Base-by-base conservation (phyloP, 495 filamentous ascomycete species). In the Cudoniella acicularis region DNA sequence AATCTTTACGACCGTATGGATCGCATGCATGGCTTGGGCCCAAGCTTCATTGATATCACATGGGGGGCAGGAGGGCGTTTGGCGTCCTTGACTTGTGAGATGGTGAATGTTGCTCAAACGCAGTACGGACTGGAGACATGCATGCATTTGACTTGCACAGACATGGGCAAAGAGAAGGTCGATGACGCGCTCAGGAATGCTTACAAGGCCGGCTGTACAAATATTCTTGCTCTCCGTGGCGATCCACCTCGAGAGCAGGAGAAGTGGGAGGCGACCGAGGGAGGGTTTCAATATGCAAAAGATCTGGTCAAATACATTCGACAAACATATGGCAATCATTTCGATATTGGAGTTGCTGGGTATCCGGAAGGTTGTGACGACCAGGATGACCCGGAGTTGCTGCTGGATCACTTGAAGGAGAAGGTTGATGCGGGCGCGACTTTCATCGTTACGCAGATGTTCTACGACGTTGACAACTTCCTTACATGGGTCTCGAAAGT, bases 1-100 rank as follows among this genome's bases (percentile, higher is more conserved):
- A 99, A 99, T 71, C 84, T 99, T 55, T 99, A 99, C 77, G 95
- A 99, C 70, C 88, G 92, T 65, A 98, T 99, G 90, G 92, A 99
- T 76, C 91, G 92, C 69, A 99, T 99, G 95, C 90, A 98, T 72
- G 80, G 81, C 64, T 83, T 94, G 56, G 93, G 94, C 0, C 95
- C 95, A 13, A 85, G 89, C 60, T 99, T 98, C 76, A 90, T 99
- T 70, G 95, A 99, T 72, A 86, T 99, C 70, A 99, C 95, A 52
- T 99, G 95, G 95, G 96, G 96, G 61, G 95, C 95, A 49, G 95
- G 95, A 58, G 95, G 95, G 27, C 85, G 88, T 62, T 81, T 90
- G 54, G 94, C 93, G 46, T 85, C 95, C 60, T 76, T 99, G 68
- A 99, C 95, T 10, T 92, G 87, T 71, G 95, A 99, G 68, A 99